Percentiles rank a stretch among this genome's conserved stretches.
phyloP scores from a whole-genome alignment of 1,284 basidiomycete genomes.

The Marasmius fiardii region DNA sequence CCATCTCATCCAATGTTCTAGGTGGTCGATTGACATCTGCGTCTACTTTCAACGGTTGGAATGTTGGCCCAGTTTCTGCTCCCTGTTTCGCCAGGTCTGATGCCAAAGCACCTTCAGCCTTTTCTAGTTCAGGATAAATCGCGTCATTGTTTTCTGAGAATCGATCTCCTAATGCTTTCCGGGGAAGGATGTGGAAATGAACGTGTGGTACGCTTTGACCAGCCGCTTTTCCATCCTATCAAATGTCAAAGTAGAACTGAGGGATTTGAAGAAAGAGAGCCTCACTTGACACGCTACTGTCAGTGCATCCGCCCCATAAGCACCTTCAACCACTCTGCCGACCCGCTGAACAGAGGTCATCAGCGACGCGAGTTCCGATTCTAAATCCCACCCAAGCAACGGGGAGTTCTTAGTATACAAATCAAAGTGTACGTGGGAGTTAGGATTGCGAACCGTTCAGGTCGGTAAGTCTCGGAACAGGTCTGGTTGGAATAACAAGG shows the following conservation, averaged over 20 bases:
- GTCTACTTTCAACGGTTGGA: constrained; percentile 49
- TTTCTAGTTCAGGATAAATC: constrained; percentile 77
- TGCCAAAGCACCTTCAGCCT: constrained; percentile 51
- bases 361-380: constrained; percentile 72
- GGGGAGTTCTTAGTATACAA: too few relatives aligned
- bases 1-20: constrained; percentile 72
- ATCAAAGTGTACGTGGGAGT: not conserved
- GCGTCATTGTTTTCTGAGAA: constrained; percentile 71
- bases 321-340: constrained; percentile 64
- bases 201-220: constrained; percentile 89
- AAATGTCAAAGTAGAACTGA: constrained; percentile 6
- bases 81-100: constrained; percentile 30
- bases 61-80: constrained; percentile 9
- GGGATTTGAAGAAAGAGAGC: constrained; percentile 2
- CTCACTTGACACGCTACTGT: constrained; percentile 81
- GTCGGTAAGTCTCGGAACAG: constrained; percentile 75
- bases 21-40: constrained; percentile 70
- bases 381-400: too few relatives aligned
- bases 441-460: constrained; percentile 39
- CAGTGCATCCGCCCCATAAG: constrained; percentile 71
- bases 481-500: constrained; percentile 77
- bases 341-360: constrained; percentile 77
- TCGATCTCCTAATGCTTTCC: constrained; percentile 64
- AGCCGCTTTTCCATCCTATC: constrained; percentile 79
- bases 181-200: constrained; percentile 86